These are phyloP conservation scores for Myriangium duriaei DNA, from an alignment of 2,329 filamentous ascomycete species.

Conservation along the genomic window DNA sequence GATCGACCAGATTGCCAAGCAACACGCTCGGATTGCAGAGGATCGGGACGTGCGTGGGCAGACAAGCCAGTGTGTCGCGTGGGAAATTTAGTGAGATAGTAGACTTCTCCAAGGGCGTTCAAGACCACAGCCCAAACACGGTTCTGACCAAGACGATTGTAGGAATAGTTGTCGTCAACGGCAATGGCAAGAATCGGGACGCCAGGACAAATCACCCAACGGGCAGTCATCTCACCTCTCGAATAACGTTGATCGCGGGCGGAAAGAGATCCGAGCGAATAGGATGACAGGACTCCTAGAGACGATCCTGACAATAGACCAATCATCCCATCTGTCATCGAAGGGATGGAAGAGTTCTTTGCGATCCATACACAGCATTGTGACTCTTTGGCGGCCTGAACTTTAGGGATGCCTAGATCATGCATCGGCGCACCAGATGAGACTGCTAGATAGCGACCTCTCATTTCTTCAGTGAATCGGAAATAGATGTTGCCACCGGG, in stretches of 20 bases:
- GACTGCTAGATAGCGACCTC: slow-evolving; percentile 59
- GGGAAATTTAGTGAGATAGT: slow-evolving; percentile 65
- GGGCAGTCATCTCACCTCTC: slow-evolving; percentile 69
- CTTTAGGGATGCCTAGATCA: slow-evolving; percentile 61
- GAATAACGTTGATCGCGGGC: slow-evolving; percentile 48
- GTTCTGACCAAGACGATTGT: slow-evolving; percentile 53
- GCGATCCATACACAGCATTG: slow-evolving; percentile 81
- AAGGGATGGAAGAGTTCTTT: slow-evolving; percentile 61
- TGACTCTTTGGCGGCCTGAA: slow-evolving; percentile 57
- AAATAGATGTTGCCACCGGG: slow-evolving; percentile 74
- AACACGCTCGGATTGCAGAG: slow-evolving; percentile 46
- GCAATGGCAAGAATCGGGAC: slow-evolving; percentile 78
- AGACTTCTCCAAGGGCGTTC: slow-evolving; percentile 87
- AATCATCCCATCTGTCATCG: slow-evolving; percentile 61
- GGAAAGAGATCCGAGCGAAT: slow-evolving; percentile 44
- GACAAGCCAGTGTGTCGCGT: slow-evolving; percentile 39
- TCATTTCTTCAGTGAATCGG: slow-evolving; percentile 58
- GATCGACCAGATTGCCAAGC: slow-evolving; percentile 74
- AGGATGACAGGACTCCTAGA: slow-evolving; percentile 68
- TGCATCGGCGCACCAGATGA: slow-evolving; percentile 49
- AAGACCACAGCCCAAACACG: slow-evolving; percentile 86
- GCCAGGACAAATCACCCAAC: slow-evolving; percentile 83
- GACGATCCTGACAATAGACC: slow-evolving; percentile 78
- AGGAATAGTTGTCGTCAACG: slow-evolving; percentile 71
- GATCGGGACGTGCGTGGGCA: slow-evolving; percentile 29